These are phyloP conservation scores for Malassezia caprae DNA, from an alignment of 1,284 basidiomycete species.

Conservation along the genomic window DNA sequence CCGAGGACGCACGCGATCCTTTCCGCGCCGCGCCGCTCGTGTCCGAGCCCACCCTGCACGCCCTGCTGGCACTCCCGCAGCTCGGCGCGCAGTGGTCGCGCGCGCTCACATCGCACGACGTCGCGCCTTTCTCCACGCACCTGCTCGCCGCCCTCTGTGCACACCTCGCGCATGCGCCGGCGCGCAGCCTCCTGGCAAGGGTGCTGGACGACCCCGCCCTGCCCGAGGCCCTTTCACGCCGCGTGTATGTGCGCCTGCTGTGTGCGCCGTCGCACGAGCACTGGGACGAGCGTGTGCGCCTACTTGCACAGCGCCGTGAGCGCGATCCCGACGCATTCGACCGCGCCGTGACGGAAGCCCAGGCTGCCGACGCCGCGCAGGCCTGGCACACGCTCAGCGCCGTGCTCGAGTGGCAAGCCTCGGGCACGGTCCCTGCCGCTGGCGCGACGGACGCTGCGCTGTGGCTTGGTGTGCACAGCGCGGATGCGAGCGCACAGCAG, in stretches of 20 bases:
- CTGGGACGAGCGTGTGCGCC: slow-evolving; percentile 21
- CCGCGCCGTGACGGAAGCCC: slow-evolving; percentile 19
- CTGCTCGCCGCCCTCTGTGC: slow-evolving; percentile 22
- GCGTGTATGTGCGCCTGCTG: slow-evolving; percentile 20
- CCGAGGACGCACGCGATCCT: slow-evolving; percentile 16
- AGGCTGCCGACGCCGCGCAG: slow-evolving; percentile 17
- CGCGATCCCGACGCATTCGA: slow-evolving; percentile 26
- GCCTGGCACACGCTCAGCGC: slow-evolving; percentile 28
- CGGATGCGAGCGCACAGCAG: slow-evolving; percentile 24
- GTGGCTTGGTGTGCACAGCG: slow-evolving; percentile 37
- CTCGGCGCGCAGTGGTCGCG: slow-evolving; percentile 12
- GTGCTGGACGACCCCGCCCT: slow-evolving; percentile 20
- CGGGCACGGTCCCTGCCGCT: slow-evolving; percentile 17
- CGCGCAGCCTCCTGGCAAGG: slow-evolving; percentile 19
- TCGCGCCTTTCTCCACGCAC: slow-evolving; percentile 24
- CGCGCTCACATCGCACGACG: slow-evolving; percentile 22
- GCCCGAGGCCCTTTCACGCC: slow-evolving; percentile 14
- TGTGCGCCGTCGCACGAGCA: slow-evolving; percentile 13
- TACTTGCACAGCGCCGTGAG: slow-evolving; percentile 26
- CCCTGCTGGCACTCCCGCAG: slow-evolving; percentile 20
- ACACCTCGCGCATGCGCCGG: slow-evolving; percentile 16
- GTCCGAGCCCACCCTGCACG: slow-evolving; percentile 20
- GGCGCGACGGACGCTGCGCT: slow-evolving; percentile 21
- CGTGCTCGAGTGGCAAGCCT: slow-evolving; percentile 26
- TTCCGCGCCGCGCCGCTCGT: slow-evolving; percentile 21